Percentiles rank a stretch among this genome's conserved stretches.
Conservation (phyloP, 2,329 filamentous ascomycete species). For the Emmonsiellopsis sp. region DNA sequence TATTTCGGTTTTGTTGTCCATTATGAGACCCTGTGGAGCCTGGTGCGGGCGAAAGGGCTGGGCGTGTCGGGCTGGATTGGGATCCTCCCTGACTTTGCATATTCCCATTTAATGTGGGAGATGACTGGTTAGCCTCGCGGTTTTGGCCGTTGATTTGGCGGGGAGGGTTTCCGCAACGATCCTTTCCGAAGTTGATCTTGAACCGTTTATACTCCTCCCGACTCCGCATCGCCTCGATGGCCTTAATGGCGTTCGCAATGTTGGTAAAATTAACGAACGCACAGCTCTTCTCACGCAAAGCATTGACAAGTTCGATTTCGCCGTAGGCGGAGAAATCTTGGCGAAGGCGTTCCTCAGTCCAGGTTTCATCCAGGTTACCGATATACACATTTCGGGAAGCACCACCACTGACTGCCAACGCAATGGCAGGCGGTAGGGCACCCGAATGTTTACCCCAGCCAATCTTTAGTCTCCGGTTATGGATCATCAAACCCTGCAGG, state of each 20-base stretch:
- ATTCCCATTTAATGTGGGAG: constrained; percentile 46
- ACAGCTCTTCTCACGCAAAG: constrained; percentile 95
- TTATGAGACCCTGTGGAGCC: constrained; percentile 44
- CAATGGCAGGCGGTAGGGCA: constrained; percentile 88
- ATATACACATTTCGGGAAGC: constrained; percentile 98
- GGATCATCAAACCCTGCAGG: constrained; percentile 96
- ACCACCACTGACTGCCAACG: constrained; percentile 88
- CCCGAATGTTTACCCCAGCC: constrained; percentile 99
- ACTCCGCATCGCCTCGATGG: constrained; percentile 88
- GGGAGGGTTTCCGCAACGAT: constrained; percentile 92
- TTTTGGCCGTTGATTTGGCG: constrained; percentile 65
- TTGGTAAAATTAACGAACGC: constrained; percentile 99
- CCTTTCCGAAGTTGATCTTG: constrained; percentile 99
- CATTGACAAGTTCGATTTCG: constrained; percentile 96
- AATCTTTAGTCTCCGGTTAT: constrained; percentile 95
- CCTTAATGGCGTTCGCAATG: constrained; percentile 99
- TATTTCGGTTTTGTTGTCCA: constrained; percentile 50
- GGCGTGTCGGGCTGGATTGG: constrained; percentile 53
- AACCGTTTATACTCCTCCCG: constrained; percentile 96
- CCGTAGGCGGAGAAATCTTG: constrained; percentile 97
- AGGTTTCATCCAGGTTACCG: constrained; percentile 92
- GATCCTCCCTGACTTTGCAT: constrained; percentile 48
- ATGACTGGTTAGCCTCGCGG: constrained; percentile 46
- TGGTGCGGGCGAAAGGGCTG: constrained; percentile 45
- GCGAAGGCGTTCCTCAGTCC: constrained; percentile 89